Percentiles rank a stretch among this genome's conserved stretches.
Conservation (phyloP, 202 grass and related monocot genomes). For the Dendrocalamus latiflorus region DNA sequence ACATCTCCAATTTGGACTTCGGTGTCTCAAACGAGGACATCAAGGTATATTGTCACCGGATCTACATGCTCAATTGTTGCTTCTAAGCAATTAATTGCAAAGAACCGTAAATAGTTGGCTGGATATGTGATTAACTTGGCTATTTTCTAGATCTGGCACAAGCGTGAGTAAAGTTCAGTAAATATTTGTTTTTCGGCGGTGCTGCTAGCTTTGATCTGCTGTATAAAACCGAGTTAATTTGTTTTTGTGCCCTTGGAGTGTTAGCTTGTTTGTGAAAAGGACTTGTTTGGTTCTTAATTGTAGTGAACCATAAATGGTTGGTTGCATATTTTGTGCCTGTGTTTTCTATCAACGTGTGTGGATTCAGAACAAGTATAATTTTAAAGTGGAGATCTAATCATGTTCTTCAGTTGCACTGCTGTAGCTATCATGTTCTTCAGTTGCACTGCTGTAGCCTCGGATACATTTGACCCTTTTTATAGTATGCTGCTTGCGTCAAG, state of each 20-base stretch:
- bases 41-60: constrained; percentile 54
- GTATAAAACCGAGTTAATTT: neutral
- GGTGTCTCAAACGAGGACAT: no score
- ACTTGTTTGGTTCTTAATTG: neutral
- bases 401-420: neutral
- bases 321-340: neutral
- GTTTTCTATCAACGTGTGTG: no score
- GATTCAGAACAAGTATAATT: neutral
- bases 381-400: neutral
- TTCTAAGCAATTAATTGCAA: neutral
- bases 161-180: neutral
- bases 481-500: neutral
- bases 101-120: neutral
- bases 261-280: neutral
- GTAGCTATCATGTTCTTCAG: no score
- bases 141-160: constrained; percentile 23
- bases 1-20: no score
- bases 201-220: neutral
- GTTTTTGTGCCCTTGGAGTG: neutral
- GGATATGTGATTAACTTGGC: neutral
- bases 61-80: neutral
- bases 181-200: neutral
- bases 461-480: neutral
- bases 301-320: neutral
- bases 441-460: no score